Evolutionary conservation across 2,329 filamentous ascomycete species (phyloP).

Genomic region (Scorias spongiosa): DNA sequence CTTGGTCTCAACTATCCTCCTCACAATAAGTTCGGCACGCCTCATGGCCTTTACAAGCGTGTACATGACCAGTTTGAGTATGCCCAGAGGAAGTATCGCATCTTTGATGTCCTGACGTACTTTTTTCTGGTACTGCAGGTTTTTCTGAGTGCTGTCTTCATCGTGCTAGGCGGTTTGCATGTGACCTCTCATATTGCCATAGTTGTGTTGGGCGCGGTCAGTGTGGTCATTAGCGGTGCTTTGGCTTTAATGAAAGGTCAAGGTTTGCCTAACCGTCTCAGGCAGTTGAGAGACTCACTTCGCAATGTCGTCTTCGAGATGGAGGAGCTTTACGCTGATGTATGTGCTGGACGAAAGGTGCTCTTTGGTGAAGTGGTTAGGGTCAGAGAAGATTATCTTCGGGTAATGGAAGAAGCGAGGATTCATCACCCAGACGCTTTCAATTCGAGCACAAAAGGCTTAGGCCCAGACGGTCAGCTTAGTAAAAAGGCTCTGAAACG

Average conservation of each 20-base stretch:
- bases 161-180: conserved; percentile 19
- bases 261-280: conserved; percentile 21
- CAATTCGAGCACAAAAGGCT: conserved; percentile 7
- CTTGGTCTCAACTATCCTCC: conserved; percentile 6
- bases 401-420: conserved; percentile 17
- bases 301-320: conserved; percentile 19
- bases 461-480: not conserved
- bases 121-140: conserved; percentile 19
- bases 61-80: conserved; percentile 9
- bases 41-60: conserved; percentile 14
- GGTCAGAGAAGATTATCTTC: conserved; percentile 19
- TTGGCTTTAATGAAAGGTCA: conserved; percentile 22
- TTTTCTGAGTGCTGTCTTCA: conserved; percentile 20
- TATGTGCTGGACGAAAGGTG: conserved; percentile 16
- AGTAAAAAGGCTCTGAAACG: no score
- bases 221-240: conserved; percentile 19
- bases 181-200: conserved; percentile 18
- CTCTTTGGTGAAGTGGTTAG: conserved; percentile 19
- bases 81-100: conserved; percentile 14
- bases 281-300: conserved; percentile 19
- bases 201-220: conserved; percentile 18
- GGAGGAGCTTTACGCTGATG: conserved; percentile 23
- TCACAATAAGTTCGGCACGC: conserved; percentile 10
- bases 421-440: conserved; percentile 23
- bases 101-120: conserved; percentile 18